Base-by-base conservation (phyloP, 1,284 basidiomycete species). In the Tremellales sp. region DNA sequence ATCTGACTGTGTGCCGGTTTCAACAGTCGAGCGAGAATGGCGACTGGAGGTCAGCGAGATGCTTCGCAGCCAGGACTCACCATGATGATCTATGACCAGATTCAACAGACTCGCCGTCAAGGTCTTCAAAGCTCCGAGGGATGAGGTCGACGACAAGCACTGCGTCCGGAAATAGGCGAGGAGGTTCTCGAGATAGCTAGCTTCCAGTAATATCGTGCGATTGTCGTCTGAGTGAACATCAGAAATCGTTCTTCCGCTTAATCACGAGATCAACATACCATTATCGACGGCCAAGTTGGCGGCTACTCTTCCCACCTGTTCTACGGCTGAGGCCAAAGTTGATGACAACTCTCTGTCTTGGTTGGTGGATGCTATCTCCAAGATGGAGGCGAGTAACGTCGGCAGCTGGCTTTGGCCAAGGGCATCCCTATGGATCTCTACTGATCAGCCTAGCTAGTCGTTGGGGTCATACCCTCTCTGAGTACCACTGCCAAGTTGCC, bases 231-330 rank as follows among this genome's bases (percentile, higher is more conserved):
- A 25, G 5, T 12, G 43, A 16, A 40, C 38, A 14, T 22, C 14
- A 18, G 27, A 13, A 29, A 28, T 14, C 40, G 22, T 7, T 12
- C 8, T 27, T 46, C 38, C 14, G 22, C 24, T n/a, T n/a, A n/a
- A n/a, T n/a, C n/a, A n/a, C n/a, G 31, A 4, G n/a, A 22, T n/a
- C 8, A 5, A 47, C 65, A 35, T 35, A 66, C 66, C 61, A 33
- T 46, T 54, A 28, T 68, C 63, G 1, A 63, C 61, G 2, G 48
- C 57, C 7, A 70, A 39, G 47, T 72, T 72, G 6, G 66, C 66
- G 2, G 61, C 66, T 1, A 63, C 64, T 24, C 70, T 50, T 1
- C 57, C 64, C 4, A 54, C 49, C 45, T 69, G 61, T n/a, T 39
- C 42, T n/a, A 57, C n/a, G n/a, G n/a, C n/a, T n/a, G n/a, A n/a